These are phyloP conservation scores for Pichia phayaonensis DNA, from an alignment of 805 yeast species.

Conservation along the genomic window DNA sequence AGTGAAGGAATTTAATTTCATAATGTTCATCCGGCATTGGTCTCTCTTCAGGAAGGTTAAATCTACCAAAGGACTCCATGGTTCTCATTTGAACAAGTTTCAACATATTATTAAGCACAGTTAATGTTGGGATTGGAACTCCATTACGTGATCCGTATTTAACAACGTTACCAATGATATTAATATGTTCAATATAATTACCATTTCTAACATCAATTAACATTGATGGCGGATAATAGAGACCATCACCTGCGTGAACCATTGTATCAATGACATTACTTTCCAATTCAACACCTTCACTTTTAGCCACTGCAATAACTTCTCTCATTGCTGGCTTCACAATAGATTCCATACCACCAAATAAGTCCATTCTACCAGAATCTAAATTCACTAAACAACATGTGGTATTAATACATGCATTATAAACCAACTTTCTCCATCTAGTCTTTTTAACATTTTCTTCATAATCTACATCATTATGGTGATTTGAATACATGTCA, in stretches of 20 bases:
- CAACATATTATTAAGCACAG: slow-evolving; percentile 21
- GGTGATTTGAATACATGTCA: slow-evolving; percentile 26
- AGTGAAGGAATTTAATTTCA: slow-evolving; percentile 6
- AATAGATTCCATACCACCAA: slow-evolving; percentile 21
- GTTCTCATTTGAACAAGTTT: slow-evolving; percentile 25
- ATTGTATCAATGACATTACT: slow-evolving; percentile 33
- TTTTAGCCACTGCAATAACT: slow-evolving; percentile 34
- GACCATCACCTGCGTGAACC: slow-evolving; percentile 34
- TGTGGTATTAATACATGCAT: slow-evolving; percentile 38
- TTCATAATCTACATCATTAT: slow-evolving; percentile 24
- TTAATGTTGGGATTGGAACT: slow-evolving; percentile 24
- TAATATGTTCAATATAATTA: slow-evolving; percentile 34
- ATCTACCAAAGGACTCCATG: slow-evolving; percentile 23
- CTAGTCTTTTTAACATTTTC: slow-evolving; percentile 31
- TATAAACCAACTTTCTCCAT: slow-evolving; percentile 40
- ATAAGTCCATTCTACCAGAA: slow-evolving; percentile 27
- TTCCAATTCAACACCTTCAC: slow-evolving; percentile 35
- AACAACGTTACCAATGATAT: slow-evolving; percentile 35
- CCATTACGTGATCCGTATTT: slow-evolving; percentile 23
- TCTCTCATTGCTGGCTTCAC: slow-evolving; percentile 38
- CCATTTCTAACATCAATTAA: slow-evolving; percentile 35
- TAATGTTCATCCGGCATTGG: slow-evolving; percentile 21
- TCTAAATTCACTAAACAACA: slow-evolving; percentile 34
- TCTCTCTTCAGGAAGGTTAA: slow-evolving; percentile 23
- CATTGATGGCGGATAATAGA: slow-evolving; percentile 42